Base-by-base conservation (phyloP, 2,329 filamentous ascomycete species). In the Aureobasidium sp. region DNA sequence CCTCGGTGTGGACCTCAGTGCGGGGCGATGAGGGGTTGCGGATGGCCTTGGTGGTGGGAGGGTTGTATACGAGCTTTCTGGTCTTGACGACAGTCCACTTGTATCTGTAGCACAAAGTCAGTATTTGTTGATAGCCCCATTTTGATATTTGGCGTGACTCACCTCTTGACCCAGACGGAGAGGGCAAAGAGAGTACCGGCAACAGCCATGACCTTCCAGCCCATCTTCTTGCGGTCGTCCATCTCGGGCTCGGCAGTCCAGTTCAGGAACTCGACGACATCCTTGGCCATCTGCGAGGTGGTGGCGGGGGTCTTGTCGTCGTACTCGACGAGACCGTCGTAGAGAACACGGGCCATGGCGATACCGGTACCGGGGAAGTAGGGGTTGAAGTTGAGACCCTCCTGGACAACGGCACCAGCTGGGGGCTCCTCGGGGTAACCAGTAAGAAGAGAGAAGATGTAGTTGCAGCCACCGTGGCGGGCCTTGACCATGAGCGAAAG, bases 161-260 rank as follows among this genome's bases (percentile, higher is more conserved):
- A 81, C 81, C 92, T 87, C 89, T 99, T 99, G 68, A 97, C 88
- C 91, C 92, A 99, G 71, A 99, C 86, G 77, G 89, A 95, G 72
- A 97, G 73, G 62, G 90, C 91, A 74, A 91, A 89, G 66, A 99
- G 82, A 65, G 87, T 85, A 65, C 88, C 83, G 61, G 87, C 86
- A 68, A 96, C 85, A 68, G 89, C 86, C 70, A 99, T 77, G 61
- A 96, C 90, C 87, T 99, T 97, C 85, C 96, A 87, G 72, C 94
- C 94, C 94, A 97, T 99, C 83, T 91, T 94, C 89, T 99, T 99
- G 75, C 94, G 89, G 76, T 97, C 88, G 74, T 99, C 94, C 91
- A 97, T 96, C 84, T 99, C 94, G 53, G 94, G 94, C 82, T 99
- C 94, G 63, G 94, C 92, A 61, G 94, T 84, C 94, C 94, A 99